Base-by-base conservation (phyloP, 1,284 basidiomycete genomes). In the Malassezia psittaci region DNA sequence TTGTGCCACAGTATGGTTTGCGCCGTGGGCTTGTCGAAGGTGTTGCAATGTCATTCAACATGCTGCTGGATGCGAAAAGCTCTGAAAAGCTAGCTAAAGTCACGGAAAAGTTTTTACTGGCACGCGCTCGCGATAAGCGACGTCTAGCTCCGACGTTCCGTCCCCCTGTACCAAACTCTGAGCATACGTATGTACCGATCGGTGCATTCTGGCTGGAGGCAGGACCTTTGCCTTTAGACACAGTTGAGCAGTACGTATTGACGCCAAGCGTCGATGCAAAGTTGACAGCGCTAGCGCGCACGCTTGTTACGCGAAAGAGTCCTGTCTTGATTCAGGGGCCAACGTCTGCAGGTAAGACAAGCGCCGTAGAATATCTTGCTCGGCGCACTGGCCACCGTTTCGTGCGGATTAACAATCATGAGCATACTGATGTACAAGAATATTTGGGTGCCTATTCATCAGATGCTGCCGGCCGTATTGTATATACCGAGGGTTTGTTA, bases 371-470 rank as follows among this genome's bases (percentile, higher is more conserved):
- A 77, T 96, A 94, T 75, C 83, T 99, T 19, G 93, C 94, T 2
- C 83, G 83, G 57, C 81, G 87, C 56, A 96, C 93, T 0, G 93
- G 94, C 0, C 94, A 99, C 78, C 83, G 83, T 32, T 98, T 98
- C 74, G 85, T 99, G 29, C 87, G 94, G 36, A 96, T 98, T 81
- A 98, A 99, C 78, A 98, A 99, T 69, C 94, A 99, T 77, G 94
- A 99, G 68, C 94, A 98, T 73, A 99, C 94, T 5, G 94, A 99
- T 75, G 91, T 78, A 51, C 94, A 99, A 72, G 94, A 99, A 74
- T 99, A 99, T 72, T 81, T 98, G 48, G 94, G 94, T 6, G 91
- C 90, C 0, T 99, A 99, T 69, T 84, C 93, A 13, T 91, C 93
- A 1, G 91, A 98, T 75, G 83, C 90, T 5, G 76, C 82, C 21